Conservation (phyloP, 495 filamentous ascomycete species). For the Venustampulla echinocandica region DNA sequence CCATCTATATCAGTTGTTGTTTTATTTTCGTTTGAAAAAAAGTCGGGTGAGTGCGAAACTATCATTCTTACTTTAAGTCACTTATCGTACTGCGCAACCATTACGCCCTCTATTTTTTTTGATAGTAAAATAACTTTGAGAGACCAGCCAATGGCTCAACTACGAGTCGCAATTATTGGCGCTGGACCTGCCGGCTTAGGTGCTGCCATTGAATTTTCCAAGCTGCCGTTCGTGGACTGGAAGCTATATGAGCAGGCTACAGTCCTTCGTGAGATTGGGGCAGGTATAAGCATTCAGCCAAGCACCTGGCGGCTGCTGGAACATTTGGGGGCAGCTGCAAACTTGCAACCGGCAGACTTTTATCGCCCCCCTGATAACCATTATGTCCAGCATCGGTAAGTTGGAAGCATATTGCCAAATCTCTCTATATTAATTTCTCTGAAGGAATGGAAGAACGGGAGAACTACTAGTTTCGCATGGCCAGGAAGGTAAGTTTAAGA, state of each 20-base stretch:
- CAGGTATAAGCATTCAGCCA: conserved; percentile 36
- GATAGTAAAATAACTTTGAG: too few species aligned
- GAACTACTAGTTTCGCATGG: conserved; percentile 24
- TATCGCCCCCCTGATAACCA: conserved; percentile 22
- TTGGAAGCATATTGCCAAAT: not conserved
- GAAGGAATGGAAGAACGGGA: not conserved
- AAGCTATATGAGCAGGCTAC: conserved; percentile 41
- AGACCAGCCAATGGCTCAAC: too few species aligned
- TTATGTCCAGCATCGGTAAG: not conserved
- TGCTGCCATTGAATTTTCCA: conserved; percentile 40
- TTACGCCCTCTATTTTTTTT: too few species aligned
- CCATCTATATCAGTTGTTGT: too few species aligned
- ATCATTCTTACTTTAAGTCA: too few species aligned
- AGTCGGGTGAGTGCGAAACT: too few species aligned
- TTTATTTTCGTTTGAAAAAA: too few species aligned
- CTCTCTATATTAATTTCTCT: not conserved
- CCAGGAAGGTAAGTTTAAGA: conserved; percentile 25
- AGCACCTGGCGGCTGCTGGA: conserved; percentile 39
- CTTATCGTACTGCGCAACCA: too few species aligned
- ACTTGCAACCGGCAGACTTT: conserved; percentile 27
- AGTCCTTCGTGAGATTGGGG: conserved; percentile 39
- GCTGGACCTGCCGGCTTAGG: conserved; percentile 34
- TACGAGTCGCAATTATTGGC: conserved; percentile 19
- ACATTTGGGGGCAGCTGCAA: conserved; percentile 35
- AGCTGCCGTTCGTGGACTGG: conserved; percentile 35